These are phyloP conservation scores for Nitzschia palea DNA, from an alignment of 108 stramenopile genomes.

Conservation along the genomic window DNA sequence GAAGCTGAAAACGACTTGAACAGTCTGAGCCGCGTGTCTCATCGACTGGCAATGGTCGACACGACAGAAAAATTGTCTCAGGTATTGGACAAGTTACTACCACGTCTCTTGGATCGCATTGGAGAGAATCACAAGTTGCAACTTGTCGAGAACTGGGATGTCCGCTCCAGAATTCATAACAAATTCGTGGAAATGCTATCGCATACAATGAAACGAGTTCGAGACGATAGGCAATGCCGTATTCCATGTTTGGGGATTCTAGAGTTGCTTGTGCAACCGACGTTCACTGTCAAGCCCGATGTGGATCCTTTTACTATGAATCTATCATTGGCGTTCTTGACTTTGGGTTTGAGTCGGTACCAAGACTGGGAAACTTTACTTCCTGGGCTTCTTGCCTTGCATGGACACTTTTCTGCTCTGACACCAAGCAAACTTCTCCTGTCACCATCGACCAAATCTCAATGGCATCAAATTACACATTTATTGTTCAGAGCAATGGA, in stretches of 20 bases:
- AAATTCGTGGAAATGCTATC: constrained; percentile 73
- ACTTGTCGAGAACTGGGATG: neutral
- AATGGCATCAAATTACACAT: constrained; percentile 67
- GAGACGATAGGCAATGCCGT: constrained; percentile 50
- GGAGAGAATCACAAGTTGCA: constrained; percentile 65
- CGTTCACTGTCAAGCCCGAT: neutral
- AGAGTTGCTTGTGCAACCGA: constrained; percentile 7
- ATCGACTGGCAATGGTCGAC: constrained; percentile 74
- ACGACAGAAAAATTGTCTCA: constrained; percentile 39
- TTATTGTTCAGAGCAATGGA: constrained; percentile 65
- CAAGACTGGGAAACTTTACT: constrained; percentile 37
- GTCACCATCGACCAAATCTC: constrained; percentile 22
- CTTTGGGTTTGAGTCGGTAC: constrained; percentile 67
- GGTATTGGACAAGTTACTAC: constrained; percentile 66
- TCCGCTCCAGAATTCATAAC: constrained; percentile 56
- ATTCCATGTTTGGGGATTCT: constrained; percentile 64
- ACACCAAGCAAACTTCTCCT: neutral
- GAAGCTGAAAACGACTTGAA: constrained; percentile 50
- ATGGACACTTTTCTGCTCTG: constrained; percentile 24
- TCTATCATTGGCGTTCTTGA: constrained; percentile 69
- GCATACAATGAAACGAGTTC: constrained; percentile 78
- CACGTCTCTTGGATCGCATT: constrained; percentile 65
- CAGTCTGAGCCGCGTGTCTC: constrained; percentile 69
- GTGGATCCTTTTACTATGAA: constrained; percentile 75
- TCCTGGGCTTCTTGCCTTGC: constrained; percentile 57